These are phyloP conservation scores for Wickerhamiella brachini DNA, from an alignment of 805 yeast species.

Conservation along the genomic window DNA sequence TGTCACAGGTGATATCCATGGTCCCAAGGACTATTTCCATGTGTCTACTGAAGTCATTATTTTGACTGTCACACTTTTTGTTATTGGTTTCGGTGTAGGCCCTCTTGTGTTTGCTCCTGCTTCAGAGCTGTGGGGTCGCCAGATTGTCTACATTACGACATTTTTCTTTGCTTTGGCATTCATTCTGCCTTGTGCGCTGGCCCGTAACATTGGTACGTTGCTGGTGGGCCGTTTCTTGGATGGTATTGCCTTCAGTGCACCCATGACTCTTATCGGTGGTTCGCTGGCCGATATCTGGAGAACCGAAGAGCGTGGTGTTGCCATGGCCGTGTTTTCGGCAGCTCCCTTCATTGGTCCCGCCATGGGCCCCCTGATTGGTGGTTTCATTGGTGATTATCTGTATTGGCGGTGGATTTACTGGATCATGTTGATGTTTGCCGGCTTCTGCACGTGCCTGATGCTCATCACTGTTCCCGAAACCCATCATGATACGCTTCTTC, in stretches of 20 bases:
- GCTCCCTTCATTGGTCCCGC: slow-evolving; percentile 52
- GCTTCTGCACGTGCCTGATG: slow-evolving; percentile 36
- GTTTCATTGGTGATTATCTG: slow-evolving; percentile 44
- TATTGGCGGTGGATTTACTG: slow-evolving; percentile 65
- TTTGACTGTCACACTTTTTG: slow-evolving; percentile 42
- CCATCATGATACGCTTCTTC: slow-evolving; percentile 39
- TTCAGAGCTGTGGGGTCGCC: slow-evolving; percentile 46
- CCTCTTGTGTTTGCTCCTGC: slow-evolving; percentile 48
- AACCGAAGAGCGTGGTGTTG: slow-evolving; percentile 47
- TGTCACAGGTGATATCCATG: slow-evolving; percentile 68
- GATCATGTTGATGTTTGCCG: slow-evolving; percentile 49
- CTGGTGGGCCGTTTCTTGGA: slow-evolving; percentile 51
- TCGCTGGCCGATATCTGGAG: slow-evolving; percentile 57
- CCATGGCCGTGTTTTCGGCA: slow-evolving; percentile 52
- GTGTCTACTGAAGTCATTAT: slow-evolving; percentile 49
- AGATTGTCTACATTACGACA: slow-evolving; percentile 37
- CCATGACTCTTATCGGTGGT: slow-evolving; percentile 67
- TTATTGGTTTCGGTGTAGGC: slow-evolving; percentile 50
- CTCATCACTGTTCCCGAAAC: slow-evolving; percentile 47
- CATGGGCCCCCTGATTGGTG: slow-evolving; percentile 49
- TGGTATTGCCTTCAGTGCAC: slow-evolving; percentile 64
- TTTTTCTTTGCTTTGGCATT: slow-evolving; percentile 30
- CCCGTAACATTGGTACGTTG: slow-evolving; percentile 47
- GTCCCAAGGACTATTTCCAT: slow-evolving; percentile 53
- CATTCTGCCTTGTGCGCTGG: slow-evolving; percentile 41